Conservation (phyloP, 2,329 filamentous ascomycete genomes). For the Diaporthe caulivora region DNA sequence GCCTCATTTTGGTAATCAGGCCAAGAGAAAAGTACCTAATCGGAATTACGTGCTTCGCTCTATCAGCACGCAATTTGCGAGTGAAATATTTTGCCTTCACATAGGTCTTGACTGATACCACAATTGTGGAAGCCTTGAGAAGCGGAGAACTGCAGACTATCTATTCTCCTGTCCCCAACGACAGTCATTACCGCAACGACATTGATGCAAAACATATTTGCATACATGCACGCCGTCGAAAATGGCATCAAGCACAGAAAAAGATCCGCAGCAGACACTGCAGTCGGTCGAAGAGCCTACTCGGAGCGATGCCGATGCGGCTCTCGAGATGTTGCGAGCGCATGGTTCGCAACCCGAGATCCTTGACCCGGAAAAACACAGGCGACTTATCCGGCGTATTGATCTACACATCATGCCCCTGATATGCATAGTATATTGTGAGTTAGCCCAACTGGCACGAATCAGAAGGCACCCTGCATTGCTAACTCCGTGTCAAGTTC, state of each 20-base stretch:
- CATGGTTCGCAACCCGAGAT: not conserved
- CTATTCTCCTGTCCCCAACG: too few relatives aligned
- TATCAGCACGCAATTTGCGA: constrained; percentile 2
- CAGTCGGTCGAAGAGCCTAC: not conserved
- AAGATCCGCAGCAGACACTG: not conserved
- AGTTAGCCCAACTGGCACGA: not conserved
- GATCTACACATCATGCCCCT: constrained; percentile 44
- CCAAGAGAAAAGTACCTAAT: not conserved
- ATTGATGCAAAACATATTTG: not conserved
- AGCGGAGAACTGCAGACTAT: not conserved
- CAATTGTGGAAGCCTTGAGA: not conserved
- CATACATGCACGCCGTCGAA: not conserved
- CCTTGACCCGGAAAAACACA: constrained; percentile 12
- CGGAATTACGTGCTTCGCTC: not conserved
- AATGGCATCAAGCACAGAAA: not conserved
- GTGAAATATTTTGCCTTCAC: not conserved
- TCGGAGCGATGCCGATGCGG: constrained; percentile 9
- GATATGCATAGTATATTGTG: constrained; percentile 39
- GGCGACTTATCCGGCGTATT: constrained; percentile 42
- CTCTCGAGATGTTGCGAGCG: not conserved
- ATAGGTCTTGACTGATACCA: not conserved
- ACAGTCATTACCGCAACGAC: not conserved
- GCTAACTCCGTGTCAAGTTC: constrained; percentile 38
- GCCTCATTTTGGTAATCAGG: constrained; percentile 1
- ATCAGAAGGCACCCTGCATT: not conserved